These are phyloP conservation scores for Carex arenaria DNA, from an alignment of 202 grass and related monocot genomes.

Conservation along the genomic window DNA sequence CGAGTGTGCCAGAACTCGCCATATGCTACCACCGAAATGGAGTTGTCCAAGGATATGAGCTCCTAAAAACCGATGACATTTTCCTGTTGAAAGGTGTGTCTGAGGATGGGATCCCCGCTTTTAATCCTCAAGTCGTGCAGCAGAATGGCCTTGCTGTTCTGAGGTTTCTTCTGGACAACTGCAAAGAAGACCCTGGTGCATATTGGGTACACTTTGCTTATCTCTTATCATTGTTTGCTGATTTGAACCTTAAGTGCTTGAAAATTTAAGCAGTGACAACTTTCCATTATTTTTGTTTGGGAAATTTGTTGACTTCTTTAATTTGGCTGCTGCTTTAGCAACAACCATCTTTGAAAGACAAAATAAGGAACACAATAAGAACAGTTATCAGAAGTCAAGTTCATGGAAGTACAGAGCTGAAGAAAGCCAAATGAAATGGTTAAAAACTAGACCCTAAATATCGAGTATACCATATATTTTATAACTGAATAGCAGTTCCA, in stretches of 20 bases:
- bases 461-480: not conserved
- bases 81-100: conserved; percentile 90
- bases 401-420: not conserved
- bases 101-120: conserved; percentile 86
- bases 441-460: not conserved
- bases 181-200: conserved; percentile 95
- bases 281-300: not conserved
- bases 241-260: not conserved
- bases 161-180: conserved; percentile 91
- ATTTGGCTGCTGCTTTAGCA: not conserved
- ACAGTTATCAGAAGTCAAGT: not conserved
- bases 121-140: conserved; percentile 94
- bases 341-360: not conserved
- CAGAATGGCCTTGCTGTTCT: conserved; percentile 96
- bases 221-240: conserved; percentile 3
- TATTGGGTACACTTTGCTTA: conserved; percentile 68
- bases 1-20: conserved; percentile 92
- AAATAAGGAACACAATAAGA: not conserved
- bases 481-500: not conserved
- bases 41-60: conserved; percentile 96
- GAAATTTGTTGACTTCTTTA: not conserved
- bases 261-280: not conserved
- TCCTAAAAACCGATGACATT: conserved; percentile 96
- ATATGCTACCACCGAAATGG: conserved; percentile 98
- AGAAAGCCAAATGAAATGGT: not conserved